phyloP scores from a whole-genome alignment of 306 rosid genomes.

The Cyamopsis tetragonoloba region DNA sequence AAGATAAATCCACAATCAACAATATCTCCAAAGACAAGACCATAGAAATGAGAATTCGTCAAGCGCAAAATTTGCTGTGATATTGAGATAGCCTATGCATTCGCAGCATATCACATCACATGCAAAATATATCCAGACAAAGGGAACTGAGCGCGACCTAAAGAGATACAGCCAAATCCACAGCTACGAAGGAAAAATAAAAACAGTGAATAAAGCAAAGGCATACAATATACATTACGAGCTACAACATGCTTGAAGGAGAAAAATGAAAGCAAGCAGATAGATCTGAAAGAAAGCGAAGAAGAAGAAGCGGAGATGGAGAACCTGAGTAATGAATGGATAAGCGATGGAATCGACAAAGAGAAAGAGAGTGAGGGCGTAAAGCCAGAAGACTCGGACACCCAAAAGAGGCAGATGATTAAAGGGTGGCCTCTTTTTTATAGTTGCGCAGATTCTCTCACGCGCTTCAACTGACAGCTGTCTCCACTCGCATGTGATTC shows the following conservation, averaged over 20 bases:
- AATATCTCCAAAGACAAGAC: not conserved
- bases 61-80: no score
- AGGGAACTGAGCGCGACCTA: not conserved
- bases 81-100: not conserved
- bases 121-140: not conserved
- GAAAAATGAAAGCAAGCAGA: not conserved
- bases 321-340: not conserved
- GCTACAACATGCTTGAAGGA: not conserved
- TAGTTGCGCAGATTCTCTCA: slow-evolving; percentile 14
- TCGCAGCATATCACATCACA: not conserved
- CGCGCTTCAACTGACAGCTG: slow-evolving; percentile 9
- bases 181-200: not conserved
- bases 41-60: not conserved
- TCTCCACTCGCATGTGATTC: slow-evolving; percentile 1
- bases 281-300: slow-evolving; percentile 15
- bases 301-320: not conserved
- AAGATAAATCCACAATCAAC: not conserved
- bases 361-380: not conserved
- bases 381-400: slow-evolving; percentile 1
- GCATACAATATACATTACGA: not conserved
- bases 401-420: not conserved
- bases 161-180: not conserved
- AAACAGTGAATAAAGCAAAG: not conserved
- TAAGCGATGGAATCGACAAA: not conserved
- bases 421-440: not conserved